These are phyloP conservation scores for Pyricularia pennisetigena DNA, from an alignment of 2,329 filamentous ascomycete genomes.

Conservation along the genomic window DNA sequence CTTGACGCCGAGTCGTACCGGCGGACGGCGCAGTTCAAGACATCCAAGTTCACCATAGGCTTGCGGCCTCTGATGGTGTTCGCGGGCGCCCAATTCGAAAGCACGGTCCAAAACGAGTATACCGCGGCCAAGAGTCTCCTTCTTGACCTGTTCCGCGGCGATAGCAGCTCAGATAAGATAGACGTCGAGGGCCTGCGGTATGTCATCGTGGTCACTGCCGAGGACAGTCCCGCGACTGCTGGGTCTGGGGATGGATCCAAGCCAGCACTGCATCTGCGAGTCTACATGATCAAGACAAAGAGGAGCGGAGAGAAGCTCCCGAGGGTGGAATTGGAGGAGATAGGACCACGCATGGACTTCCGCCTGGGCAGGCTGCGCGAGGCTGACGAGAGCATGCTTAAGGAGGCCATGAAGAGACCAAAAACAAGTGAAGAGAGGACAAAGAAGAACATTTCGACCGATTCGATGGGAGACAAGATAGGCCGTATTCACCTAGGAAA, in stretches of 20 bases:
- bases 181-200: constrained; percentile 95
- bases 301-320: constrained; percentile 80
- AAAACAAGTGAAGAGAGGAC: constrained; percentile 65
- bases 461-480: constrained; percentile 91
- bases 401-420: constrained; percentile 82
- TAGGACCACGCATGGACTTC: constrained; percentile 90
- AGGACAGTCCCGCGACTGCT: constrained; percentile 38
- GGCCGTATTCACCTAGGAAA: constrained; percentile 85
- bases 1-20: constrained; percentile 67
- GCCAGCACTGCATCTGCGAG: constrained; percentile 57
- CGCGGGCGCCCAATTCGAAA: constrained; percentile 79
- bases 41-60: constrained; percentile 61
- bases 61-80: constrained; percentile 89
- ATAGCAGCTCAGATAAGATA: constrained; percentile 63
- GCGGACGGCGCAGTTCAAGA: constrained; percentile 65
- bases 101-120: constrained; percentile 67
- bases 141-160: constrained; percentile 83
- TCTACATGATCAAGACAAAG: constrained; percentile 80
- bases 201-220: constrained; percentile 70
- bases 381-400: constrained; percentile 69
- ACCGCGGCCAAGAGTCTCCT: constrained; percentile 81
- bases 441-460: constrained; percentile 95
- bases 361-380: constrained; percentile 71
- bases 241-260: constrained; percentile 31
- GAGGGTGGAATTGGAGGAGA: constrained; percentile 87